Evolutionary conservation across 2,329 filamentous ascomycete species (phyloP).

Genomic region (Claviceps sp.): DNA sequence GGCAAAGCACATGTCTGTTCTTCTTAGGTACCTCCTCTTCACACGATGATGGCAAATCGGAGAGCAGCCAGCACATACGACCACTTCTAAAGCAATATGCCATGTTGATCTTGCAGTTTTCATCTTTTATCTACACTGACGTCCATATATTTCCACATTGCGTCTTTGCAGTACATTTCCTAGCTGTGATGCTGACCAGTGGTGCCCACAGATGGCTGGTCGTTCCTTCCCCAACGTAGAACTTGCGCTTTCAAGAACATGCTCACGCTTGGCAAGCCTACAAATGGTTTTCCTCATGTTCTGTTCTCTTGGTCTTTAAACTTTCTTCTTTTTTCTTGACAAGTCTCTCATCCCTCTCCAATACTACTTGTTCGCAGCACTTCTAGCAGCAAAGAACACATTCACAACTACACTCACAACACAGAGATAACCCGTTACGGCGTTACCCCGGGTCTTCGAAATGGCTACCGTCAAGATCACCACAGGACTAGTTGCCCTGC

Average conservation of each 20-base stretch:
- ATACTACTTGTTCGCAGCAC: not conserved
- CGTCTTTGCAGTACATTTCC: not conserved
- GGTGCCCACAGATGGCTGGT: not conserved
- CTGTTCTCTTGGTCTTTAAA: not conserved
- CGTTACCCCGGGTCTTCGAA: not conserved
- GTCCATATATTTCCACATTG: not conserved
- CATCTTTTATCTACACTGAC: not conserved
- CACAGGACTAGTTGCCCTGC: slow-evolving; percentile 9
- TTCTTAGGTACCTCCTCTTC: no score
- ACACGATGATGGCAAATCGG: no score
- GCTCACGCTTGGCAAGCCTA: not conserved
- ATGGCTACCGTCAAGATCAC: slow-evolving; percentile 15
- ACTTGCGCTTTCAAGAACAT: not conserved
- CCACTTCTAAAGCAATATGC: no score
- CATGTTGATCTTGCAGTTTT: no score
- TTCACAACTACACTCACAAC: not conserved
- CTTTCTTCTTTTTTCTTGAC: not conserved
- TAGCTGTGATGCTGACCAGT: not conserved
- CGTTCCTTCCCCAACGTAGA: not conserved
- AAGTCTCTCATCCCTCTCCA: not conserved
- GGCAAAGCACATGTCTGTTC: no score
- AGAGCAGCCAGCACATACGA: no score
- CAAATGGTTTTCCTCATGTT: not conserved
- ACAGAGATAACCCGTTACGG: not conserved
- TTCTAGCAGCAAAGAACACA: not conserved